Conservation (phyloP, 495 filamentous ascomycete genomes). For the Haplographium delicatum region DNA sequence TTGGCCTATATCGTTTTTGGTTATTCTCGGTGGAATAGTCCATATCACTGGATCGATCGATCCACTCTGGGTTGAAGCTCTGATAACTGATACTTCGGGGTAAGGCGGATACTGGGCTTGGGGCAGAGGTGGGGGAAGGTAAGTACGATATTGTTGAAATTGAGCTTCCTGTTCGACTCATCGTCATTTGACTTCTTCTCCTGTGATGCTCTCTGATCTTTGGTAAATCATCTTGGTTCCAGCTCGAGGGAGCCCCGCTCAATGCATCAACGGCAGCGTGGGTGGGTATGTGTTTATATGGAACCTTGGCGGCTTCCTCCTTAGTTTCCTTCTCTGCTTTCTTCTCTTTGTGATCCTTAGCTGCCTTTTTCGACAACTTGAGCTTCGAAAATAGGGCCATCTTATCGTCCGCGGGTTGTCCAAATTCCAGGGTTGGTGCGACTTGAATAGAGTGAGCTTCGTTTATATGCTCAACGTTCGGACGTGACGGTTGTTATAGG, state of each 20-base stretch:
- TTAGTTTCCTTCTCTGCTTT: conserved; percentile 36
- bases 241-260: conserved; percentile 44
- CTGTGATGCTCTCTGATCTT: conserved; percentile 27
- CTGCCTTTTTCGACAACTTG: conserved; percentile 40
- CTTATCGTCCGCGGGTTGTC: too few relatives aligned
- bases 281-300: conserved; percentile 51
- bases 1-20: conserved; percentile 1
- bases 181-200: conserved; percentile 22
- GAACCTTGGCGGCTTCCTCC: conserved; percentile 26
- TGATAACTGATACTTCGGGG: conserved; percentile 21
- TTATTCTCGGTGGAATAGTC: conserved; percentile 8
- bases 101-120: conserved; percentile 13
- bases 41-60: conserved; percentile 17
- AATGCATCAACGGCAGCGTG: conserved; percentile 54
- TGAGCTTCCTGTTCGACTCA: conserved; percentile 19
- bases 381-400: conserved; percentile 52
- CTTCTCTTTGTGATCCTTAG: conserved; percentile 45
- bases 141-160: conserved; percentile 13
- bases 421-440: too few relatives aligned
- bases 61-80: conserved; percentile 24
- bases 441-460: too few relatives aligned
- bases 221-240: conserved; percentile 29
- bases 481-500: too few relatives aligned
- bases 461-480: too few relatives aligned
- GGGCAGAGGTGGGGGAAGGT: conserved; percentile 7